phyloP scores from a whole-genome alignment of 1,139 yeast genomes.

The Lodderomyces margitis region DNA sequence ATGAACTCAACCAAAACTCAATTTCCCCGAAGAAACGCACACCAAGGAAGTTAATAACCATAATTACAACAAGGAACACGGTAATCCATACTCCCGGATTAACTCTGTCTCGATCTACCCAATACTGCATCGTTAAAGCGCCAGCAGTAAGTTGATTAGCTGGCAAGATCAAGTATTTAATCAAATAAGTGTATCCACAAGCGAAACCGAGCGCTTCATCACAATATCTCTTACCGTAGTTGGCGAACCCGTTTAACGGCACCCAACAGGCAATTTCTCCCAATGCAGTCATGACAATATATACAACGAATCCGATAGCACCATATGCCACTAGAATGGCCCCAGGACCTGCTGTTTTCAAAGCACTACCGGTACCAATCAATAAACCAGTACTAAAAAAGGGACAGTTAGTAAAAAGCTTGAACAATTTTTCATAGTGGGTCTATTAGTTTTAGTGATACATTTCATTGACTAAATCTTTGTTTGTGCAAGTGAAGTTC shows the following conservation, averaged over 20 bases:
- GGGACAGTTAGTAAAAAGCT: slow-evolving; percentile 20
- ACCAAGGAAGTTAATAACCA: slow-evolving; percentile 60
- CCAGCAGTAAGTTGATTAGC: slow-evolving; percentile 65
- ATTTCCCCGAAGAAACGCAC: slow-evolving; percentile 62
- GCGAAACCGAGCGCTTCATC: slow-evolving; percentile 76
- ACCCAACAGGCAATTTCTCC: slow-evolving; percentile 77
- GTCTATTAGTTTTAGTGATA: too few relatives aligned
- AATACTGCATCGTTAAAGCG: slow-evolving; percentile 58
- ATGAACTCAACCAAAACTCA: slow-evolving; percentile 63
- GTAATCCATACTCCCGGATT: slow-evolving; percentile 64
- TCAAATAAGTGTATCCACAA: slow-evolving; percentile 63
- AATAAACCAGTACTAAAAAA: slow-evolving; percentile 56
- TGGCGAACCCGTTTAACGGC: slow-evolving; percentile 72
- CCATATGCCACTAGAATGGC: slow-evolving; percentile 61
- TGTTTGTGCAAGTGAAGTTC: too few relatives aligned
- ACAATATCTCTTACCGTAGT: slow-evolving; percentile 64
- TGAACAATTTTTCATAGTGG: background rate
- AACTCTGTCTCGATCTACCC: slow-evolving; percentile 48
- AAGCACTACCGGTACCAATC: slow-evolving; percentile 68
- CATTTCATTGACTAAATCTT: too few relatives aligned
- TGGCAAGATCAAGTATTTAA: slow-evolving; percentile 55
- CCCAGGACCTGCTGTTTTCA: slow-evolving; percentile 67
- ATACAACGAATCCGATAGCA: slow-evolving; percentile 62
- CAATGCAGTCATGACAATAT: slow-evolving; percentile 65
- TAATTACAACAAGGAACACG: slow-evolving; percentile 45